phyloP scores from a whole-genome alignment of 371 early-diverging fungal species.

The Apophysomyces elegans region DNA sequence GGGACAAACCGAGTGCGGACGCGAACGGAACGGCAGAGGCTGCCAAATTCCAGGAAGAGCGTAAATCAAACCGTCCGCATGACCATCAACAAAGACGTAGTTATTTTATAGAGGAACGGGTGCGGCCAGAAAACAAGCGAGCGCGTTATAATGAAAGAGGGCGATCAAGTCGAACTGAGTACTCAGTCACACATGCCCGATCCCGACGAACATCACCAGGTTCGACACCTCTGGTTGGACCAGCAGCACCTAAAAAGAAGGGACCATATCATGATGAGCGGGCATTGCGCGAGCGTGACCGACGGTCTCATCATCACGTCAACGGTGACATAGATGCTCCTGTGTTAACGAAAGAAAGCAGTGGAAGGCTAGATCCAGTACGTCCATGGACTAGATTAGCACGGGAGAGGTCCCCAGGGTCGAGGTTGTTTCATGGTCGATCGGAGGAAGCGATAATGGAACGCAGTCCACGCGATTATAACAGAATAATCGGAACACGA shows the following conservation, averaged over 20 bases:
- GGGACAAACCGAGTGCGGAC: slow-evolving; percentile 16
- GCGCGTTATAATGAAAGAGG: neutral
- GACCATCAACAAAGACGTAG: neutral
- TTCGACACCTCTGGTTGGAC: neutral
- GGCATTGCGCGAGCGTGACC: neutral
- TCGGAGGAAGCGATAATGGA: neutral
- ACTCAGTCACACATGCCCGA: neutral
- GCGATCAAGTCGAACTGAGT: neutral
- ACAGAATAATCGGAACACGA: neutral
- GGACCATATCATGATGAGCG: neutral
- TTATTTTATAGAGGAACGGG: neutral
- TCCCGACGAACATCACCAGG: neutral
- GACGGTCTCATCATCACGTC: neutral
- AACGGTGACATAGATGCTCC: neutral
- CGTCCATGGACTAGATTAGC: neutral
- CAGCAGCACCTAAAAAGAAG: neutral
- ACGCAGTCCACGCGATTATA: neutral
- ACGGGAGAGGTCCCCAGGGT: neutral
- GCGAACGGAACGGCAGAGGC: neutral
- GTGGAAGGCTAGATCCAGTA: neutral
- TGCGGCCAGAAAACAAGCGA: neutral
- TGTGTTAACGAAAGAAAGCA: neutral
- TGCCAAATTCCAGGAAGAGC: neutral
- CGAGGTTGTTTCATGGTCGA: neutral
- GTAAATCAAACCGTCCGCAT: neutral